Conservation (phyloP, 495 filamentous ascomycete genomes). For the Podospora pseudoanserina region DNA sequence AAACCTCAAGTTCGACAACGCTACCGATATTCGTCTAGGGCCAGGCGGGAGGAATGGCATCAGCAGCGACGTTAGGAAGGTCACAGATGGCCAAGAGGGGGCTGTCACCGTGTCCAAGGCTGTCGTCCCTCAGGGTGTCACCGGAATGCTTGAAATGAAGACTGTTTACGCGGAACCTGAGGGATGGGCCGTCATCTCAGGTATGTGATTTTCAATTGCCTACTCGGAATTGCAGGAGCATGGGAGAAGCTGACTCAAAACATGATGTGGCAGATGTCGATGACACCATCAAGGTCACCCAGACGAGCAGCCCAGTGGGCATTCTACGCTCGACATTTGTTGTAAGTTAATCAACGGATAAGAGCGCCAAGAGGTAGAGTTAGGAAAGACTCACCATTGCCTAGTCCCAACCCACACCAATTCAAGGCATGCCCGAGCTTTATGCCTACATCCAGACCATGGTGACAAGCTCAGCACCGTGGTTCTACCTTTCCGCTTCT, state of each 20-base stretch:
- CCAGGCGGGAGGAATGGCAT: constrained; percentile 70
- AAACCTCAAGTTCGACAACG: constrained; percentile 49
- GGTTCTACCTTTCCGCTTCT: constrained; percentile 91
- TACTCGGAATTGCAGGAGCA: not conserved
- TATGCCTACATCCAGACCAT: constrained; percentile 61
- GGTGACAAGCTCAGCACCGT: constrained; percentile 59
- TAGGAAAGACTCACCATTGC: not conserved
- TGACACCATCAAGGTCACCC: constrained; percentile 91
- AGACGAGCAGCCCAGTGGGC: constrained; percentile 71
- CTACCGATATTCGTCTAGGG: constrained; percentile 55
- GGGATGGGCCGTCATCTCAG: constrained; percentile 84
- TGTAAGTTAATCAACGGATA: constrained; percentile 33
- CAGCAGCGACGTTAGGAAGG: constrained; percentile 52
- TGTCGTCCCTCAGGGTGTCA: constrained; percentile 43
- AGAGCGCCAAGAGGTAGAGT: not conserved
- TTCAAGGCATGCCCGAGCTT: constrained; percentile 78
- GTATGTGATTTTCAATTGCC: constrained; percentile 32
- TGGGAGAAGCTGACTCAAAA: constrained; percentile 5
- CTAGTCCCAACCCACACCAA: constrained; percentile 55
- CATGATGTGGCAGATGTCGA: constrained; percentile 64
- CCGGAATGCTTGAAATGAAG: constrained; percentile 52
- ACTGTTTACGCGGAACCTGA: constrained; percentile 72
- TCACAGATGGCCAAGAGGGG: constrained; percentile 40
- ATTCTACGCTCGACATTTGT: constrained; percentile 82
- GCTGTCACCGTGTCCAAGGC: constrained; percentile 44